phyloP scores from a whole-genome alignment of 352 stramenopile genomes.

The Phytophthora aleatoria region DNA sequence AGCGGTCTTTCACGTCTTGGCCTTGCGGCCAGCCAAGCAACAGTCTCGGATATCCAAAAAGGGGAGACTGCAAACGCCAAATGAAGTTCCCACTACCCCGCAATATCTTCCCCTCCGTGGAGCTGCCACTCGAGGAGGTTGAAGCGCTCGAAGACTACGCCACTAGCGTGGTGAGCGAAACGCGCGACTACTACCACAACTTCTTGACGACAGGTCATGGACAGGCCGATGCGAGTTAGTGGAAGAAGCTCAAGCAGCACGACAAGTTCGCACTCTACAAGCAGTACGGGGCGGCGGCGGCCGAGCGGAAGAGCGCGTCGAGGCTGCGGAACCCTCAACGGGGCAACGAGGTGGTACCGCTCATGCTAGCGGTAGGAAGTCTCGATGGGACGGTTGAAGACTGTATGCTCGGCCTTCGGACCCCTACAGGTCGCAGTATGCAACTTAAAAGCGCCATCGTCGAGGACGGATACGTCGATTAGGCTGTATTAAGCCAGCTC shows the following conservation, averaged over 20 bases:
- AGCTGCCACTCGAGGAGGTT: constrained; percentile 16
- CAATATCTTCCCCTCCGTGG: constrained; percentile 31
- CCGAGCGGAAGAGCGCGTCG: constrained; percentile 10
- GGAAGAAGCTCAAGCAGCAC: constrained; percentile 41
- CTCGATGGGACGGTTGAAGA: constrained; percentile 48
- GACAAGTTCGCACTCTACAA: constrained; percentile 40
- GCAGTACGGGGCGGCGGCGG: constrained; percentile 17
- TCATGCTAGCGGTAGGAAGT: constrained; percentile 48
- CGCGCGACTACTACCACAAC: constrained; percentile 33
- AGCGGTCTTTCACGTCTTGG: constrained; percentile 22
- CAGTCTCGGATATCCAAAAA: background rate
- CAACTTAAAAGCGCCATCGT: constrained; percentile 61
- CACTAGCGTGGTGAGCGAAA: constrained; percentile 24
- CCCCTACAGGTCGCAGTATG: constrained; percentile 50
- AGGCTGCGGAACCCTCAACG: constrained; percentile 16
- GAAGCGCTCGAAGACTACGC: constrained; percentile 23
- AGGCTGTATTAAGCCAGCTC: constrained; percentile 48
- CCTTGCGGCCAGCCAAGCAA: constrained; percentile 13
- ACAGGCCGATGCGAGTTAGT: constrained; percentile 29
- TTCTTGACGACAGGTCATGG: constrained; percentile 30
- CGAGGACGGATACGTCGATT: constrained; percentile 55
- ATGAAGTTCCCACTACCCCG: constrained; percentile 39
- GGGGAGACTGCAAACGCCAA: background rate
- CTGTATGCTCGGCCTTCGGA: constrained; percentile 58
- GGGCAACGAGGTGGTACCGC: constrained; percentile 22